phyloP scores from a whole-genome alignment of 495 filamentous ascomycete species.

The Neurospora africana region DNA sequence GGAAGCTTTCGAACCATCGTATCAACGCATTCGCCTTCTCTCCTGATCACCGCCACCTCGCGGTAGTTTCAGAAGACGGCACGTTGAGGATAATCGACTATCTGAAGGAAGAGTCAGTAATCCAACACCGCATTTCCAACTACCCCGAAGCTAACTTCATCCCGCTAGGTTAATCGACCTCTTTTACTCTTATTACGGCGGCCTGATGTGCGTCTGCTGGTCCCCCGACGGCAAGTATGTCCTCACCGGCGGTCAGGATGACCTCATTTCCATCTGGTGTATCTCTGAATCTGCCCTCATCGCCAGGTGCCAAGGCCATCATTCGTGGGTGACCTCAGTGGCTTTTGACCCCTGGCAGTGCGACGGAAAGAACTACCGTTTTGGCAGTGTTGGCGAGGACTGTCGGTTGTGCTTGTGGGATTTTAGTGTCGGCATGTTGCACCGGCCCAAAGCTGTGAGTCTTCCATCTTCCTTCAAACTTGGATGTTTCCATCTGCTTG shows the following conservation, averaged over 20 bases:
- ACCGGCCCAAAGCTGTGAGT: constrained; percentile 63
- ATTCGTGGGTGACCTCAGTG: constrained; percentile 88
- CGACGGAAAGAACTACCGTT: constrained; percentile 86
- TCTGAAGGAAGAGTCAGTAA: constrained; percentile 71
- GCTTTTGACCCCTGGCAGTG: constrained; percentile 95
- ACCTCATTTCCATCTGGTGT: constrained; percentile 89
- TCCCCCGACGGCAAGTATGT: constrained; percentile 95
- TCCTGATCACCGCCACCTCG: constrained; percentile 75
- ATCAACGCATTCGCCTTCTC: constrained; percentile 87
- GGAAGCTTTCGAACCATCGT: constrained; percentile 80
- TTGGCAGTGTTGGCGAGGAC: constrained; percentile 93
- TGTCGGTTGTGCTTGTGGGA: constrained; percentile 88
- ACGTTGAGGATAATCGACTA: constrained; percentile 84
- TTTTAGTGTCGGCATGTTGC: constrained; percentile 92
- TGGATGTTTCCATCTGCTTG: not conserved
- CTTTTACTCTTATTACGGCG: constrained; percentile 87
- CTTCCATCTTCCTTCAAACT: too few species aligned
- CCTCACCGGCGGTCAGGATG: constrained; percentile 90
- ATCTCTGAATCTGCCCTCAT: constrained; percentile 73
- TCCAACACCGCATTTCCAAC: not conserved
- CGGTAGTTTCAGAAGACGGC: constrained; percentile 86
- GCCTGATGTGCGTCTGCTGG: constrained; percentile 88
- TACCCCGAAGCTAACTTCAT: not conserved
- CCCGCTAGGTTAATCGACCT: constrained; percentile 60
- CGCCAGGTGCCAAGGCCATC: constrained; percentile 83